Percentiles rank a stretch among this genome's conserved stretches.
Conservation (phyloP, 2,329 filamentous ascomycete genomes). For the Coleophoma eucalyptorum region DNA sequence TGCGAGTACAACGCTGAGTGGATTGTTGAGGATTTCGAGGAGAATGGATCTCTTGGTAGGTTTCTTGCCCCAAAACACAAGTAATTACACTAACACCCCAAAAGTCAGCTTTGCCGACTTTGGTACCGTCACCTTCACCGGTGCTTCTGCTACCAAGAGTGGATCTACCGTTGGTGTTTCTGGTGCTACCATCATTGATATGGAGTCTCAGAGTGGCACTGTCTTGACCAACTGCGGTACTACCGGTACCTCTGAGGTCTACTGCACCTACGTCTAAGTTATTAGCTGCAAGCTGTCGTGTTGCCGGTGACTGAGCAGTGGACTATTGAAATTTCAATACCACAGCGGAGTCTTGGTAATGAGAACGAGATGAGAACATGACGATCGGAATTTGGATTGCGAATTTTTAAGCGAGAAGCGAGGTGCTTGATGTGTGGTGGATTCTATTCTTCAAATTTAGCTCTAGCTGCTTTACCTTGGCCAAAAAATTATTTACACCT, state of each 20-base stretch:
- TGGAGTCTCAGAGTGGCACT: conserved; percentile 30
- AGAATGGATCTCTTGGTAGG: conserved; percentile 33
- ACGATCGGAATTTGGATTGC: too few species aligned
- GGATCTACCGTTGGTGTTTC: conserved; percentile 22
- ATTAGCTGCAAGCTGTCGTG: not conserved
- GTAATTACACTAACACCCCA: too few species aligned
- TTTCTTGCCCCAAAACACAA: too few species aligned
- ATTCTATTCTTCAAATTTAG: too few species aligned
- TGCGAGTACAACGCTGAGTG: conserved; percentile 43
- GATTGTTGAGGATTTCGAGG: conserved; percentile 46
- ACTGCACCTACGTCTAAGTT: not conserved
- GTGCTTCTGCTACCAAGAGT: conserved; percentile 26
- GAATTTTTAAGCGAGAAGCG: too few species aligned
- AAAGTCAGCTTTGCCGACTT: conserved; percentile 35
- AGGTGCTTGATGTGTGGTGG: too few species aligned
- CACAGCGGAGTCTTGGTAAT: too few species aligned
- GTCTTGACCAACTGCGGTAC: conserved; percentile 16
- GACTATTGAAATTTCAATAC: too few species aligned
- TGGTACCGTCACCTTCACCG: conserved; percentile 39
- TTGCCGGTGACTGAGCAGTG: too few species aligned
- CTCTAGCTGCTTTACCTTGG: too few species aligned
- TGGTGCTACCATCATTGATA: conserved; percentile 34
- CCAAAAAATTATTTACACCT: too few species aligned
- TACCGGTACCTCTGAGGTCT: not conserved
- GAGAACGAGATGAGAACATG: too few species aligned